These are phyloP conservation scores for Trametes coccinea DNA, from an alignment of 768 basidiomycete species.

Conservation along the genomic window DNA sequence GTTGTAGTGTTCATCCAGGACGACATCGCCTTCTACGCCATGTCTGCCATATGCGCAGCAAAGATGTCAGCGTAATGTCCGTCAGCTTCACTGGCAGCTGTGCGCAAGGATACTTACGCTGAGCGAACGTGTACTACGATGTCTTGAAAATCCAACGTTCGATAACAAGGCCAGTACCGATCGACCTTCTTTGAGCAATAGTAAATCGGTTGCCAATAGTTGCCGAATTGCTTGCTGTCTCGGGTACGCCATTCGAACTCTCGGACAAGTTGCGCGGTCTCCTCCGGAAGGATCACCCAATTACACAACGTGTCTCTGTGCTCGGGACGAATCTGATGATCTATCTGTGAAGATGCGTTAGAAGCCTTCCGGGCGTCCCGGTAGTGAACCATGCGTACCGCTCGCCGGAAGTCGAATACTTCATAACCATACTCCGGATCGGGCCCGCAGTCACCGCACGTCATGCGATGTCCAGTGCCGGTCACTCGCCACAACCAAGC, in stretches of 20 bases:
- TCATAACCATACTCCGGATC: background rate
- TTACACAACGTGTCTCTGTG: background rate
- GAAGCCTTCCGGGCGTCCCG: no score
- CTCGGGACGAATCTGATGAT: background rate
- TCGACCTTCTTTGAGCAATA: no score
- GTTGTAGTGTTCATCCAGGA: background rate
- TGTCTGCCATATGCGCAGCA: background rate
- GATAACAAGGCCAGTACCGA: no score
- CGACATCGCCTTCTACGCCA: background rate
- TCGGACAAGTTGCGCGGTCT: background rate
- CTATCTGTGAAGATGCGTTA: background rate
- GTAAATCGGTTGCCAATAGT: no score
- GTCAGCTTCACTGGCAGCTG: no score
- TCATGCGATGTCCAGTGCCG: background rate
- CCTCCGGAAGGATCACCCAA: slow-evolving; percentile 4
- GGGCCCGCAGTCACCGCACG: background rate
- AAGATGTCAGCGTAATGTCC: no score
- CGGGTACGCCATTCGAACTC: background rate
- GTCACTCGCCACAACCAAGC: background rate
- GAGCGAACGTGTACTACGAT: no score
- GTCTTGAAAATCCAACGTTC: no score
- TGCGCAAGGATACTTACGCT: no score
- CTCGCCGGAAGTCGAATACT: slow-evolving; percentile 6
- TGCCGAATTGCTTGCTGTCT: background rate
- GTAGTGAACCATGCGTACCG: background rate